phyloP scores from a whole-genome alignment of 78 protist genomes.

The Tieghemostelium lacteum region DNA sequence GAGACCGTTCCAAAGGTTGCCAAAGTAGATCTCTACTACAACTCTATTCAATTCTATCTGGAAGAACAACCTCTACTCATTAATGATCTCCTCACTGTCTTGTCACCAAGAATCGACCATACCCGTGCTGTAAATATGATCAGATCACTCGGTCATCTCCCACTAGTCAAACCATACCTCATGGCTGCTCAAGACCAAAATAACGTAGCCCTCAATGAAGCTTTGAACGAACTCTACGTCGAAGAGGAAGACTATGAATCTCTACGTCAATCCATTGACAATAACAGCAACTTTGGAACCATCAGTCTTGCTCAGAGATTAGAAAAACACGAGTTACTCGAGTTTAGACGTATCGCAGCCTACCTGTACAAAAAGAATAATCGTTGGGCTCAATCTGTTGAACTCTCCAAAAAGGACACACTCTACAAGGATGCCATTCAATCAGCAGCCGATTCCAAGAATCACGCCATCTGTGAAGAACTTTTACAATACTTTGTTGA shows the following conservation, averaged over 20 bases:
- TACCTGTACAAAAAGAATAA: slow-evolving; percentile 90
- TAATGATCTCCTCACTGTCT: slow-evolving; percentile 91
- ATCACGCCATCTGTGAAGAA: slow-evolving; percentile 91
- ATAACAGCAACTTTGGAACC: slow-evolving; percentile 92
- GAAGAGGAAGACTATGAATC: slow-evolving; percentile 98
- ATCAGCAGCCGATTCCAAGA: slow-evolving; percentile 95
- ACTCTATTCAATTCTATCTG: slow-evolving; percentile 94
- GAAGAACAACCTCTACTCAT: slow-evolving; percentile 88
- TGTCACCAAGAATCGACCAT: slow-evolving; percentile 92
- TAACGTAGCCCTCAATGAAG: slow-evolving; percentile 94
- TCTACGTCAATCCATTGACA: slow-evolving; percentile 92
- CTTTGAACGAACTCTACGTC: slow-evolving; percentile 94
- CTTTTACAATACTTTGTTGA: slow-evolving; percentile 96
- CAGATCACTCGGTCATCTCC: slow-evolving; percentile 79
- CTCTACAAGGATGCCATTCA: slow-evolving; percentile 97
- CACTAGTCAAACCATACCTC: slow-evolving; percentile 95
- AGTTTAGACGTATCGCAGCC: slow-evolving; percentile 98
- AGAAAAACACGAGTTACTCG: slow-evolving; percentile 96
- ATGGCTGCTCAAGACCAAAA: slow-evolving; percentile 87
- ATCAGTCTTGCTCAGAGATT: slow-evolving; percentile 92
- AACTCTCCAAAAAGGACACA: slow-evolving; percentile 96
- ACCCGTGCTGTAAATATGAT: slow-evolving; percentile 88
- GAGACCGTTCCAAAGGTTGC: slow-evolving; percentile 93
- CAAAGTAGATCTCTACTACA: slow-evolving; percentile 96
- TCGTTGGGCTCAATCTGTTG: slow-evolving; percentile 91